phyloP scores from a whole-genome alignment of 2,329 filamentous ascomycete species.

The Amauroascus niger region DNA sequence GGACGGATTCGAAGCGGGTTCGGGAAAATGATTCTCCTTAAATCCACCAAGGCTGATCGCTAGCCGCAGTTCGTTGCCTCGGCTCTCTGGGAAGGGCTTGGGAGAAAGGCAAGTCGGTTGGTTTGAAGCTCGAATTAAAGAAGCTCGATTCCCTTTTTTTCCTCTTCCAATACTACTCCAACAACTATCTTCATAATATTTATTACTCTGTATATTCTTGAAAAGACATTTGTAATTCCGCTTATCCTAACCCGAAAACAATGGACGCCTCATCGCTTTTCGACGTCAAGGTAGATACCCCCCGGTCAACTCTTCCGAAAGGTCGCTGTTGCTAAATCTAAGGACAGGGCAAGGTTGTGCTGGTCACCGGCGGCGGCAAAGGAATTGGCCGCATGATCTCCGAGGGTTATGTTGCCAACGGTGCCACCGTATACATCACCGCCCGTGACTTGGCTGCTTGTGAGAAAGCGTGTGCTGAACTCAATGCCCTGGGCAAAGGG shows the following conservation, averaged over 20 bases:
- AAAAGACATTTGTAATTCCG: not conserved
- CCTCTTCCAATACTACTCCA: not conserved
- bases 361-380: slow-evolving; percentile 44
- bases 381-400: slow-evolving; percentile 48
- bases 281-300: slow-evolving; percentile 46
- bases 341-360: slow-evolving; percentile 42
- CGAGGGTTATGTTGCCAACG: slow-evolving; percentile 45
- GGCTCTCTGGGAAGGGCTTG: not conserved
- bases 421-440: slow-evolving; percentile 46
- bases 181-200: not conserved
- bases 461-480: slow-evolving; percentile 37
- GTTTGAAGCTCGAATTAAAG: not conserved
- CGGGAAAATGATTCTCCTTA: too few species aligned
- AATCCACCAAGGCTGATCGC: not conserved
- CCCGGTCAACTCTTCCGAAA: not conserved
- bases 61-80: not conserved
- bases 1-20: too few species aligned
- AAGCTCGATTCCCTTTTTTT: not conserved
- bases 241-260: not conserved
- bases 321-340: slow-evolving; percentile 40
- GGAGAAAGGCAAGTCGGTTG: not conserved
- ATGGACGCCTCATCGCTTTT: slow-evolving; percentile 52
- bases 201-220: not conserved
- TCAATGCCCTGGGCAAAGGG: slow-evolving; percentile 45
- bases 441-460: slow-evolving; percentile 44